These are phyloP conservation scores for Gossypium lobatum DNA, from an alignment of 441 rosid species.

Conservation along the genomic window DNA sequence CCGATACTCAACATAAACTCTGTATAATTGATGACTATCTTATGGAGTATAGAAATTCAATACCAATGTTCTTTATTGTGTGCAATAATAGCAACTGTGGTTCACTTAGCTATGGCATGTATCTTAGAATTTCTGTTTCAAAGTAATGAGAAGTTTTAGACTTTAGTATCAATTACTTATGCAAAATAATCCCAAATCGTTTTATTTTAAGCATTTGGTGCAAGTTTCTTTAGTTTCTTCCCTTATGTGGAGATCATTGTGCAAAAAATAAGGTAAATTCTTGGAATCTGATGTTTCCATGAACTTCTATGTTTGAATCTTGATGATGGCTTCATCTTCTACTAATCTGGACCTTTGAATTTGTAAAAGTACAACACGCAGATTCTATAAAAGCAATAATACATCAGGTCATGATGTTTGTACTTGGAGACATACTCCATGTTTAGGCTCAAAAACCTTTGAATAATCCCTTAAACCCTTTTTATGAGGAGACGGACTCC, in stretches of 20 bases:
- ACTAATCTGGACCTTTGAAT: neutral
- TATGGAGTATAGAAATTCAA: neutral
- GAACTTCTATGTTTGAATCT: neutral
- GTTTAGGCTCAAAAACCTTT: neutral
- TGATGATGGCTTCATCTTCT: neutral
- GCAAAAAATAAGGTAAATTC: neutral
- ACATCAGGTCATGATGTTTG: neutral
- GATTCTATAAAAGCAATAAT: neutral
- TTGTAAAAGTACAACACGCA: neutral
- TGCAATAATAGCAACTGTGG: neutral
- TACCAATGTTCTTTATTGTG: neutral
- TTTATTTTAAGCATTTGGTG: neutral
- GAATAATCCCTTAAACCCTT: neutral
- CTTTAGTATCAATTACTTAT: neutral
- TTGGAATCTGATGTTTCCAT: neutral
- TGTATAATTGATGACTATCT: neutral
- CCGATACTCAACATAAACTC: neutral
- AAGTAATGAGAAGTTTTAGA: neutral
- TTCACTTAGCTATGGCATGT: neutral
- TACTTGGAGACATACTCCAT: neutral
- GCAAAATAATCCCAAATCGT: neutral
- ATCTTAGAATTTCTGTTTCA: neutral
- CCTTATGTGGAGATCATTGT: neutral
- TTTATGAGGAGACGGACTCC: constrained; percentile 28
- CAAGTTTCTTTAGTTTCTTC: neutral